Conservation (phyloP, 176 grass and related monocot genomes). For the Paspalum notatum region DNA sequence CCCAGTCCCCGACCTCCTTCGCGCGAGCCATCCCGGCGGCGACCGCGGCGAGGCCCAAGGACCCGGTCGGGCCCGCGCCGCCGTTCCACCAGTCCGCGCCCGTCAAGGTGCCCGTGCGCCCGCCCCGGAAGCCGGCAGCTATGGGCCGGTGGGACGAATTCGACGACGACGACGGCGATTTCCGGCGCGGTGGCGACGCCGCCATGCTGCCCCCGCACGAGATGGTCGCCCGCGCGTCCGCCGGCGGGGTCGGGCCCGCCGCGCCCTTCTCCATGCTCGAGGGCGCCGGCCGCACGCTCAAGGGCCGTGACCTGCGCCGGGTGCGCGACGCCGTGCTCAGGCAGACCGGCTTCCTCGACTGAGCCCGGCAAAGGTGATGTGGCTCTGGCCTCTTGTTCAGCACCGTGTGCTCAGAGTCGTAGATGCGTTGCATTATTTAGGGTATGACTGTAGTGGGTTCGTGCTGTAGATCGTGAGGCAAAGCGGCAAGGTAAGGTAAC, state of each 20-base stretch:
- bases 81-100: conserved; percentile 59
- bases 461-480: conserved; percentile 33
- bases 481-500: conserved; percentile 33
- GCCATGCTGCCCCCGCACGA: conserved; percentile 60
- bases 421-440: conserved; percentile 37
- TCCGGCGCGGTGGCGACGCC: conserved; percentile 39
- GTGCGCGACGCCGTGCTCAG: conserved; percentile 65
- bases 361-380: conserved; percentile 46
- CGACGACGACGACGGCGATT: conserved; percentile 44
- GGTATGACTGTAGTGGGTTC: conserved; percentile 44
- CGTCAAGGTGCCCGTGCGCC: conserved; percentile 52
- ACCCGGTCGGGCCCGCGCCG: neutral
- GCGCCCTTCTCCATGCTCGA: conserved; percentile 78
- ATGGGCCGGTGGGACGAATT: conserved; percentile 45
- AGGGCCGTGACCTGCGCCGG: conserved; percentile 78
- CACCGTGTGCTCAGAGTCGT: conserved; percentile 35
- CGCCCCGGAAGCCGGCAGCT: conserved; percentile 26
- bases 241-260: conserved; percentile 35
- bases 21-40: conserved; percentile 42
- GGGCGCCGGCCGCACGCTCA: conserved; percentile 85
- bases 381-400: conserved; percentile 40
- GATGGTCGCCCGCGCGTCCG: conserved; percentile 58
- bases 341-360: conserved; percentile 61
- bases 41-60: conserved; percentile 19
- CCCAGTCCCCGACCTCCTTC: conserved; percentile 30